Conservation (phyloP, 2,329 filamentous ascomycete species). For the Verticillium dahliae region DNA sequence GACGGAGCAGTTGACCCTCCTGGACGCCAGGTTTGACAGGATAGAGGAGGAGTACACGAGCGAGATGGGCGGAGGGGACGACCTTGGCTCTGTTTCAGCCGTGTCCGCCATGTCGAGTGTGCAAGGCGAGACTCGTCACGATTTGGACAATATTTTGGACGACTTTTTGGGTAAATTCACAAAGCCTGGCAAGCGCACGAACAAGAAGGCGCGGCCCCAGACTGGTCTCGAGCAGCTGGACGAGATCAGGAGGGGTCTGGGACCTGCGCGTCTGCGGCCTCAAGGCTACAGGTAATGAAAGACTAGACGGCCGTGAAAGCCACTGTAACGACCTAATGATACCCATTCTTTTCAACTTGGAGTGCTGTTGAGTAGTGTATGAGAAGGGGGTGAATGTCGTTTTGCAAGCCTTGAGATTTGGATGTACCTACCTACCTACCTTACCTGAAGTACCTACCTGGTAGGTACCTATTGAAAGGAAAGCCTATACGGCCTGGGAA, state of each 20-base stretch:
- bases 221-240: constrained; percentile 85
- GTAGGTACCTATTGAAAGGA: no score
- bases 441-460: no score
- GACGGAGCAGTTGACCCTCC: constrained; percentile 76
- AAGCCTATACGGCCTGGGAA: no score
- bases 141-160: constrained; percentile 88
- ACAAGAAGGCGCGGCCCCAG: constrained; percentile 76
- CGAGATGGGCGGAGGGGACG: constrained; percentile 38
- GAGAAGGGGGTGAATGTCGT: no score
- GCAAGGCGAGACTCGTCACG: constrained; percentile 59
- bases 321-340: constrained; percentile 1
- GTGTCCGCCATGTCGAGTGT: constrained; percentile 61
- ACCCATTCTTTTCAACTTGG: not conserved
- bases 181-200: constrained; percentile 63
- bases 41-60: constrained; percentile 71
- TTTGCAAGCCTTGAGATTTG: no score
- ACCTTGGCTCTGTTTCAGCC: constrained; percentile 51
- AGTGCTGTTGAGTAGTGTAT: not conserved
- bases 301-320: not conserved
- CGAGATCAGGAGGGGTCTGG: constrained; percentile 75
- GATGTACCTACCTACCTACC: no score
- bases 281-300: constrained; percentile 1
- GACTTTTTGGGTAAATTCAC: constrained; percentile 78
- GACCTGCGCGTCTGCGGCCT: constrained; percentile 59
- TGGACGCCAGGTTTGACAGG: constrained; percentile 88